Conservation (phyloP, 2,329 filamentous ascomycete species). For the Bertia moriformis region DNA sequence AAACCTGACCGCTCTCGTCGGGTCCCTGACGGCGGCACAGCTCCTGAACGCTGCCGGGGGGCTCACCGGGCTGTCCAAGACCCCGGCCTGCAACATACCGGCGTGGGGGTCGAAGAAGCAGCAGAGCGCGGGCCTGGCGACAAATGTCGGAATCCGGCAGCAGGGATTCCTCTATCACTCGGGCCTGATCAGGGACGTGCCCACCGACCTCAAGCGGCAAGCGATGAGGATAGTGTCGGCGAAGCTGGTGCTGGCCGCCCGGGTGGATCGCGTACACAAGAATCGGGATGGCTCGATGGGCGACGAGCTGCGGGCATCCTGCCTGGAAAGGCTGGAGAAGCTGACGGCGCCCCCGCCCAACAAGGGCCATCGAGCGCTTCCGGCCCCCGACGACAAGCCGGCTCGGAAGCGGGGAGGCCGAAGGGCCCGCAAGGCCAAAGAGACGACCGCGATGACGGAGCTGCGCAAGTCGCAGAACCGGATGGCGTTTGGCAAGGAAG, state of each 20-base stretch:
- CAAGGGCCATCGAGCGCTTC: constrained; percentile 72
- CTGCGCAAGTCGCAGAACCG: constrained; percentile 91
- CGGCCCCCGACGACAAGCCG: constrained; percentile 89
- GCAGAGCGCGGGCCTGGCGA: constrained; percentile 67
- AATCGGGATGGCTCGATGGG: constrained; percentile 71
- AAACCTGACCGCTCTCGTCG: constrained; percentile 80
- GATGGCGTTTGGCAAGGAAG: constrained; percentile 89
- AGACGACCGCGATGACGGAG: constrained; percentile 92
- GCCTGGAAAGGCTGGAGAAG: constrained; percentile 77
- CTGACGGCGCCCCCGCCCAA: constrained; percentile 82
- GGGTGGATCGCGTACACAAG: constrained; percentile 75
- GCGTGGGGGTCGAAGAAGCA: constrained; percentile 84
- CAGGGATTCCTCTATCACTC: constrained; percentile 91
- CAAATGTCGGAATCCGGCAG: constrained; percentile 78
- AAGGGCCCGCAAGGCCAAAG: constrained; percentile 83
- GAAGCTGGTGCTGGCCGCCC: constrained; percentile 84
- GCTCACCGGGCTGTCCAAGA: constrained; percentile 75
- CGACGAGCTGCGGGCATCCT: constrained; percentile 69
- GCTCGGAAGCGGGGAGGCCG: constrained; percentile 82
- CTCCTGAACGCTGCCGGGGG: constrained; percentile 88
- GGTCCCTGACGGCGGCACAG: constrained; percentile 84
- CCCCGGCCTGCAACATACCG: constrained; percentile 81
- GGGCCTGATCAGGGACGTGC: constrained; percentile 72
- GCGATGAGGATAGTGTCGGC: constrained; percentile 88
- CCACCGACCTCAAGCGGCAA: constrained; percentile 76